A percentile compares a stretch with the other conserved stretches of the same genome.
phyloP scores from a whole-genome alignment of 1,139 yeast genomes.

The Nakaseomyces delphensis region DNA sequence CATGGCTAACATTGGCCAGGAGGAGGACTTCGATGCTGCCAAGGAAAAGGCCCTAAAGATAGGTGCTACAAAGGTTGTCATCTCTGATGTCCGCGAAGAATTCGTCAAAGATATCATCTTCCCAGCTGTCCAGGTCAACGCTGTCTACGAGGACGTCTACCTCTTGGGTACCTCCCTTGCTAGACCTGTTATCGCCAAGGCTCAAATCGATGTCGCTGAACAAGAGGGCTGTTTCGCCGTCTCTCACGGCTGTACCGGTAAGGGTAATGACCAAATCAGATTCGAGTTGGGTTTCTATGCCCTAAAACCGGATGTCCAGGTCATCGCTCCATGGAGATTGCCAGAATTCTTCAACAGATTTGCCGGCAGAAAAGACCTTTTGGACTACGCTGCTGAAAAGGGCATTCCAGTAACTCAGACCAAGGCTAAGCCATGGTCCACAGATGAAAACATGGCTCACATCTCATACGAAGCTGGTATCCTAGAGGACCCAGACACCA shows the following conservation, averaged over 20 bases:
- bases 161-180: slow-evolving; percentile 94
- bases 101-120: slow-evolving; percentile 82
- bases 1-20: slow-evolving; percentile 97
- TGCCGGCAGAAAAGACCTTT: slow-evolving; percentile 93
- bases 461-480: slow-evolving; percentile 98
- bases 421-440: slow-evolving; percentile 98
- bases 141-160: slow-evolving; percentile 94
- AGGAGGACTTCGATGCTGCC: slow-evolving; percentile 97
- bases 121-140: slow-evolving; percentile 97
- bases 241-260: slow-evolving; percentile 98
- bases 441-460: slow-evolving; percentile 98
- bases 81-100: slow-evolving; percentile 90
- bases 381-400: slow-evolving; percentile 87
- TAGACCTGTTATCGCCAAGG: slow-evolving; percentile 97
- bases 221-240: slow-evolving; percentile 97
- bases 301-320: slow-evolving; percentile 90
- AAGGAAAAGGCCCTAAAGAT: slow-evolving; percentile 91
- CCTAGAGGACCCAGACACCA: slow-evolving; percentile 93
- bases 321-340: slow-evolving; percentile 99
- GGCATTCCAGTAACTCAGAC: slow-evolving; percentile 93
- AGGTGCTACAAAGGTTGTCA: slow-evolving; percentile 93
- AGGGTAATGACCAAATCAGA: slow-evolving; percentile 98
- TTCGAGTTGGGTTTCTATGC: slow-evolving; percentile 96
- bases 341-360: slow-evolving; percentile 90
- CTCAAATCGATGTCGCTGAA: slow-evolving; percentile 94